Base-by-base conservation (phyloP, 257 asterid species). In the Thymus quinquecostatus region DNA sequence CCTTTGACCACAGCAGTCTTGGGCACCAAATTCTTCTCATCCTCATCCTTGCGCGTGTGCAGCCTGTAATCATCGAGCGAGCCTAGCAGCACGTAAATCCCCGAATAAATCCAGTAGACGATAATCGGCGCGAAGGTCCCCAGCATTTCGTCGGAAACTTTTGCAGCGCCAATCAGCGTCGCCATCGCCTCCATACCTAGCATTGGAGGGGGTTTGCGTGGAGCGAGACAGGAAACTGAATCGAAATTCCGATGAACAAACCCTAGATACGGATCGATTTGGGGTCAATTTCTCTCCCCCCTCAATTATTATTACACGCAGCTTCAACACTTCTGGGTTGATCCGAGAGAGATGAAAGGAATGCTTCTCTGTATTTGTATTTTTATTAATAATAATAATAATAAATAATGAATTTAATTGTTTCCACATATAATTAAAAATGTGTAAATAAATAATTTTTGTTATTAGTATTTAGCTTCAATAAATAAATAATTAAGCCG, bases 91-190 rank as follows among this genome's bases (percentile, higher is more conserved):
- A 81, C 75, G 78, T 91, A 94, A 7, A 91, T 65, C 68, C 98
- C 98, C 2, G 98, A 94, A 79, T 94, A 94, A 2, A 79, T 12
- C 98, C 98, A 94, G 83, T 94, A 94, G 47, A 89, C 80, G 55
- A 83, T 60, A 41, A 94, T 86, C 40, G 98, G 98, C 57, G 72
- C 76, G 75, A 94, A 60, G 2, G 97, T 88, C 12, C 97, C 97
- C 83, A 94, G 62, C 41, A 91, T 47, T 69, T 94, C 98, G 76
- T 94, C 98, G 3, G 98, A 91, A 8, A 92, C 54, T 43, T 70
- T 64, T 21, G 21, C 21, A 21, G 21, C 21, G 21, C 21, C 21
- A 21, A 21, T 21, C 21, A 1, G 76, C 34, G 32, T 72, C 74
- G 21, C 56, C 71, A 70, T 69, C 56, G 78, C 36, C 85, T 78